phyloP scores from a whole-genome alignment of 2,329 filamentous ascomycete species.

The Phialocephala sp. region DNA sequence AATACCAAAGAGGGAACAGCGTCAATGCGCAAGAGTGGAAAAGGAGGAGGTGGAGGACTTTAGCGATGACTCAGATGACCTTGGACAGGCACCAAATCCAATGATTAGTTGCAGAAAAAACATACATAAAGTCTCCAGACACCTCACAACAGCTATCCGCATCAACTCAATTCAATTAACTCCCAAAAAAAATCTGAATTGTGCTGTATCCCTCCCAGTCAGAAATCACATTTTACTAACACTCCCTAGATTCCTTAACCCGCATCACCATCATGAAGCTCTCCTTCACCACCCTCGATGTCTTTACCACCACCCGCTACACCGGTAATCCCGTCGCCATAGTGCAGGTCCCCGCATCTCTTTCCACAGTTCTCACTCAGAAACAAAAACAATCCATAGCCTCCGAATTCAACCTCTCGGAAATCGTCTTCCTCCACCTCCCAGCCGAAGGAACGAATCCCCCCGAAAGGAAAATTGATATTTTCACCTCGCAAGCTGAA shows the following conservation, averaged over 20 bases:
- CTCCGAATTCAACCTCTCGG: constrained; percentile 67
- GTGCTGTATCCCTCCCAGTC: no score
- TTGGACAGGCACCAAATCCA: not conserved
- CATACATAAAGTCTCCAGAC: not conserved
- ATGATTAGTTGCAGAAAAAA: not conserved
- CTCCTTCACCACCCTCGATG: constrained; percentile 59
- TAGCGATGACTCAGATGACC: not conserved
- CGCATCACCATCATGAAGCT: constrained; percentile 33
- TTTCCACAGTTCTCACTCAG: constrained; percentile 48
- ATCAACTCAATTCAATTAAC: not conserved
- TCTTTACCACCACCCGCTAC: constrained; percentile 59
- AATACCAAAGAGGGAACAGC: not conserved
- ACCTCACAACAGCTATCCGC: no score
- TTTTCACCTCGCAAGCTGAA: constrained; percentile 60
- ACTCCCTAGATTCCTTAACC: not conserved
- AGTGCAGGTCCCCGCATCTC: constrained; percentile 54
- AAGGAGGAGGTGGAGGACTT: not conserved
- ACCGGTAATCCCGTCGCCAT: constrained; percentile 66
- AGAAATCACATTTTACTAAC: not conserved
- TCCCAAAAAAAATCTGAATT: not conserved
- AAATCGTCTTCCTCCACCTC: constrained; percentile 65
- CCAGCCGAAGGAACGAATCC: constrained; percentile 34
- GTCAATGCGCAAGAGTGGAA: not conserved
- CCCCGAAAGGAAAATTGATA: constrained; percentile 50
- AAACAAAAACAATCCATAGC: constrained; percentile 63